Percentiles rank a stretch among this genome's conserved stretches.
These are phyloP conservation scores for Schizochytrium sp. DNA, from an alignment of 108 stramenopile species.

Conservation along the genomic window DNA sequence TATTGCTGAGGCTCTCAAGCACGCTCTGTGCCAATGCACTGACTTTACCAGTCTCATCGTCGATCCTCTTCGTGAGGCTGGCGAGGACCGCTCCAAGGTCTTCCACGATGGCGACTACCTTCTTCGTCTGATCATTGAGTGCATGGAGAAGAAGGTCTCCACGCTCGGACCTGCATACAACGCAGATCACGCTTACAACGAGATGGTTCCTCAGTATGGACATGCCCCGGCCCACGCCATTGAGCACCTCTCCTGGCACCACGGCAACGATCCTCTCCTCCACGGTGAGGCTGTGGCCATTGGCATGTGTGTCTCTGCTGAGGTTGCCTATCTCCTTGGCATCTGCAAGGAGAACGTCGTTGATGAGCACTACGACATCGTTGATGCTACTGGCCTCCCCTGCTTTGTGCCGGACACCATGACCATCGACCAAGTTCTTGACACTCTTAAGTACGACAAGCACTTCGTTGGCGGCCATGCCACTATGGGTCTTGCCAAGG, in stretches of 20 bases:
- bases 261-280: conserved; percentile 58
- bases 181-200: conserved; percentile 68
- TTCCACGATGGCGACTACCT: conserved; percentile 65
- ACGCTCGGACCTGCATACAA: conserved; percentile 66
- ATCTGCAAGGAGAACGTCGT: conserved; percentile 62
- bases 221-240: conserved; percentile 70
- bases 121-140: conserved; percentile 63
- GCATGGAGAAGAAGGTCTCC: conserved; percentile 71
- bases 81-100: conserved; percentile 12
- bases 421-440: conserved; percentile 61
- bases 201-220: conserved; percentile 70
- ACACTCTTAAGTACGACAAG: conserved; percentile 70
- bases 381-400: conserved; percentile 64
- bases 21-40: conserved; percentile 65
- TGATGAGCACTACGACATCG: conserved; percentile 66
- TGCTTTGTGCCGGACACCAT: conserved; percentile 59
- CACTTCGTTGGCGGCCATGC: conserved; percentile 67
- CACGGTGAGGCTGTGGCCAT: conserved; percentile 74
- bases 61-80: conserved; percentile 62
- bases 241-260: conserved; percentile 69
- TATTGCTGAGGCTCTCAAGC: conserved; percentile 73
- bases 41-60: conserved; percentile 62
- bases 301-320: conserved; percentile 70
- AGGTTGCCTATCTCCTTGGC: conserved; percentile 64
- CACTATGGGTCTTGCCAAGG: conserved; percentile 65